Evolutionary conservation across 2,329 filamentous ascomycete species (phyloP).

Genomic region (Colletotrichum orbiculare): DNA sequence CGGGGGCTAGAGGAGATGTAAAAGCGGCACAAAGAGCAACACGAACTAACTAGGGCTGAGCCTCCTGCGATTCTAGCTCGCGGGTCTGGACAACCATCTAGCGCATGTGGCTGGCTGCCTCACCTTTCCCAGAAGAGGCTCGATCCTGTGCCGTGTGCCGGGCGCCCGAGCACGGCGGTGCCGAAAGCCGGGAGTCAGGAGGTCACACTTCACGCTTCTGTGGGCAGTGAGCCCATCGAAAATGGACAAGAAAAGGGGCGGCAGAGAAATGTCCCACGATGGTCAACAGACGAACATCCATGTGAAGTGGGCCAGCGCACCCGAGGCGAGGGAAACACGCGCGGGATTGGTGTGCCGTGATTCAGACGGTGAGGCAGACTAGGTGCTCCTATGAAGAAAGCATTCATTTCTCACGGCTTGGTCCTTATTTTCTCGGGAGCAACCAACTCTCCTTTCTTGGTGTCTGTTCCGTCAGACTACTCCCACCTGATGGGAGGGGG

Average conservation of each 20-base stretch:
- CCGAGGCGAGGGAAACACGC: too few species aligned
- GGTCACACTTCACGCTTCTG: not conserved
- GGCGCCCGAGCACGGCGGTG: slow-evolving; percentile 10
- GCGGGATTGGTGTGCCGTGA: too few species aligned
- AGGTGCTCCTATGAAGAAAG: too few species aligned
- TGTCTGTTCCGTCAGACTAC: too few species aligned
- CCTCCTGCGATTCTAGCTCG: slow-evolving; percentile 4
- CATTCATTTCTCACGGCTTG: too few species aligned
- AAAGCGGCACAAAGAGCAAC: slow-evolving; percentile 2
- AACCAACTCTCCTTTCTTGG: too few species aligned
- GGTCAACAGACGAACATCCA: too few species aligned
- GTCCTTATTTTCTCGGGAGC: too few species aligned
- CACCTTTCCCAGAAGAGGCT: slow-evolving; percentile 16
- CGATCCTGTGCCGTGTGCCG: slow-evolving; percentile 13
- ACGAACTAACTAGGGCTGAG: not conserved
- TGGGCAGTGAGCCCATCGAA: slow-evolving; percentile 3
- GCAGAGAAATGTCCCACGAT: too few species aligned
- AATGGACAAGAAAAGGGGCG: not conserved
- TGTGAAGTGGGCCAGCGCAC: too few species aligned
- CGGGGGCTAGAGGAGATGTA: not conserved
- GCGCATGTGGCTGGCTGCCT: slow-evolving; percentile 14
- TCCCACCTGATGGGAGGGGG: too few species aligned
- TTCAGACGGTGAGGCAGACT: too few species aligned
- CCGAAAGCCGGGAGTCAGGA: slow-evolving; percentile 16
- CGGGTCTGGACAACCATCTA: slow-evolving; percentile 2